Evolutionary conservation across 2,329 filamentous ascomycete species (phyloP).

Genomic region (Calonectria honghensis): DNA sequence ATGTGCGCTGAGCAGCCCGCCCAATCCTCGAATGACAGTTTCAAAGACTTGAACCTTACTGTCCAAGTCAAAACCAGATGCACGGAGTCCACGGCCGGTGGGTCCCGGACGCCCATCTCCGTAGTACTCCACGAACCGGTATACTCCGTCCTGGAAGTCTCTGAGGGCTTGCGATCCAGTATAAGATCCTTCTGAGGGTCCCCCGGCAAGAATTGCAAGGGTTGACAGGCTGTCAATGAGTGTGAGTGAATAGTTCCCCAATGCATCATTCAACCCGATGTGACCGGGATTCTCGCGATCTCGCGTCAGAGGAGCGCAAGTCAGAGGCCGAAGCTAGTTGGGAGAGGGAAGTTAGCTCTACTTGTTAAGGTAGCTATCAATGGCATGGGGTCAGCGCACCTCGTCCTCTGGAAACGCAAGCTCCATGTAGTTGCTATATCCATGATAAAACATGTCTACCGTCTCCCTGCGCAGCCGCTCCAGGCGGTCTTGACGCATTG

Average conservation of each 20-base stretch:
- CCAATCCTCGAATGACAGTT: slow-evolving; percentile 94
- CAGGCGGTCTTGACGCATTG: slow-evolving; percentile 75
- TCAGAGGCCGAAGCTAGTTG: slow-evolving; percentile 84
- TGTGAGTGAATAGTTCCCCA: slow-evolving; percentile 97
- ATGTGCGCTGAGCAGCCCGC: slow-evolving; percentile 93
- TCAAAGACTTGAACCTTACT: slow-evolving; percentile 99
- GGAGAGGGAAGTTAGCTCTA: slow-evolving; percentile 47
- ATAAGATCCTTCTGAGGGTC: slow-evolving; percentile 67
- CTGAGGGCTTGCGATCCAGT: slow-evolving; percentile 71
- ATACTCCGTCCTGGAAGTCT: slow-evolving; percentile 88
- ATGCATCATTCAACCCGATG: slow-evolving; percentile 93
- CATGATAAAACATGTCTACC: slow-evolving; percentile 94
- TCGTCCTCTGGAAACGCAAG: slow-evolving; percentile 98
- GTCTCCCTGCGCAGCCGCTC: slow-evolving; percentile 75
- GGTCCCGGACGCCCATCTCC: slow-evolving; percentile 86
- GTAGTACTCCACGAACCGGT: slow-evolving; percentile 85
- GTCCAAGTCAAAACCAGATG: slow-evolving; percentile 92
- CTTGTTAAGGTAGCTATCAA: not conserved
- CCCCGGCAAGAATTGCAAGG: slow-evolving; percentile 91
- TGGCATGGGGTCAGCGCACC: slow-evolving; percentile 61
- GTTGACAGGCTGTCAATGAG: slow-evolving; percentile 97
- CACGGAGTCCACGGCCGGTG: slow-evolving; percentile 81
- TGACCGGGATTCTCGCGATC: slow-evolving; percentile 87
- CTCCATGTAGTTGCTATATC: slow-evolving; percentile 94
- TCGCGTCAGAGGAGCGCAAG: slow-evolving; percentile 88